phyloP scores from a whole-genome alignment of 78 protist genomes.

The Dictyostelium capitatum region DNA sequence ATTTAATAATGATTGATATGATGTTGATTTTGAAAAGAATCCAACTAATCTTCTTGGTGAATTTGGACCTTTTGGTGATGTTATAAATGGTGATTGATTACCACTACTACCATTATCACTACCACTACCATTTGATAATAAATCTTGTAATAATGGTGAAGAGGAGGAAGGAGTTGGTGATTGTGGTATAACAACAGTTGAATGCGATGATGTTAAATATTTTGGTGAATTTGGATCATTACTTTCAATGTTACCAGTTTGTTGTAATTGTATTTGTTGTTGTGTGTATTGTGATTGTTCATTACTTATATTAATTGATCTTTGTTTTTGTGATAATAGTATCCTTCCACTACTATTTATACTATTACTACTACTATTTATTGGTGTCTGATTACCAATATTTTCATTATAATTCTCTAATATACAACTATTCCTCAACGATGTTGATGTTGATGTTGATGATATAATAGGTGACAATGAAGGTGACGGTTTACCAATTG shows the following conservation, averaged over 20 bases:
- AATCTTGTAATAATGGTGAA: conserved; percentile 5
- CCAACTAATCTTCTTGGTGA: conserved; percentile 34
- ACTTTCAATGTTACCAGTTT: background rate
- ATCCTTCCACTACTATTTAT: background rate
- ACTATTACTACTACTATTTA: background rate
- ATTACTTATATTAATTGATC: background rate
- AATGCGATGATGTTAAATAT: conserved; percentile 44
- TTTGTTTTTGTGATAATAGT: conserved; percentile 4
- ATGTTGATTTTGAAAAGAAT: conserved; percentile 31
- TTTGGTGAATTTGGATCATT: conserved; percentile 58
- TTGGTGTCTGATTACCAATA: background rate
- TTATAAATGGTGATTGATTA: background rate
- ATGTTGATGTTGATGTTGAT: no score
- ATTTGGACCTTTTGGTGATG: conserved; percentile 43
- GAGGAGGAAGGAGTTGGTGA: background rate
- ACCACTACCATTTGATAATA: background rate
- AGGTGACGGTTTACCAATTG: conserved; percentile 7
- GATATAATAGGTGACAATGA: background rate
- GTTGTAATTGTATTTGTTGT: background rate
- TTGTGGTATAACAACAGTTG: conserved; percentile 14
- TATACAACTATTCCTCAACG: conserved; percentile 21
- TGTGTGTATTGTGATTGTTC: background rate
- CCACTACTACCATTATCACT: background rate
- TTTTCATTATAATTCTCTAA: background rate
- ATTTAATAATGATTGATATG: conserved; percentile 16